Base-by-base conservation (phyloP, 345 rosid genomes). In the Raphanus raphanistrum region DNA sequence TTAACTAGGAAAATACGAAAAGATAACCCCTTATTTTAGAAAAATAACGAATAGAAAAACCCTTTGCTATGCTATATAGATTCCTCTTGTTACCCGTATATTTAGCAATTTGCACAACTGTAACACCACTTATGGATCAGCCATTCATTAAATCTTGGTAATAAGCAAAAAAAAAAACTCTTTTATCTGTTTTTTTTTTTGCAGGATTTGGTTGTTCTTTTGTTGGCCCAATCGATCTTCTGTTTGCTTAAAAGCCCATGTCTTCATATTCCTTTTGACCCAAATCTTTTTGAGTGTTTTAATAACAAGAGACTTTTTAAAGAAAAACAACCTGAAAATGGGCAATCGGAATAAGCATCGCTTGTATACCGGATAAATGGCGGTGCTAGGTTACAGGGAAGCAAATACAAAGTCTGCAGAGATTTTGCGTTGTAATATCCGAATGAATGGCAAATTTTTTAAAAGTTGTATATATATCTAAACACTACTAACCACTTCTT, bases 41-140 rank as follows among this genome's bases (percentile, higher is more conserved):
- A 54, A 50, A 10, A 6, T 48, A 2, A 62, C 63, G 3, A 69
- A 27, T 70, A 45, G 6, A 48, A 45, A 43, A 45, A 12, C 5
- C 15, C 52, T 15, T 12, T 13, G 2, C 32, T 48, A n/a, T 50
- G 4, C 26, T 25, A 76, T 50, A 3, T 50, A 35, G 70, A 76
- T 76, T 54, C 64, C 64, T 63, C 57, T 70, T 76, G 75, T 70
- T 76, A 70, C 75, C 80, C 25, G 52, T 52, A 28, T 15, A 50
- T 33, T 70, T 62, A 76, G 73, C 80, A 76, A 60, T 32, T 45
- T 45, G 79, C 69, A 66, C 66, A 57, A 15, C 11, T 66, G 48
- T 9, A 41, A 38, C 12, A 3, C 12, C 45, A 35, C 41, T 21
- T 21, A 21, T 21, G 21, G 48, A 10, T 41, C 48, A 41, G 48